Evolutionary conservation across 495 filamentous ascomycete genomes (phyloP), one percentile per base, ranked within the genome.

Genomic region (Annulohypoxylon maeteangense): DNA sequence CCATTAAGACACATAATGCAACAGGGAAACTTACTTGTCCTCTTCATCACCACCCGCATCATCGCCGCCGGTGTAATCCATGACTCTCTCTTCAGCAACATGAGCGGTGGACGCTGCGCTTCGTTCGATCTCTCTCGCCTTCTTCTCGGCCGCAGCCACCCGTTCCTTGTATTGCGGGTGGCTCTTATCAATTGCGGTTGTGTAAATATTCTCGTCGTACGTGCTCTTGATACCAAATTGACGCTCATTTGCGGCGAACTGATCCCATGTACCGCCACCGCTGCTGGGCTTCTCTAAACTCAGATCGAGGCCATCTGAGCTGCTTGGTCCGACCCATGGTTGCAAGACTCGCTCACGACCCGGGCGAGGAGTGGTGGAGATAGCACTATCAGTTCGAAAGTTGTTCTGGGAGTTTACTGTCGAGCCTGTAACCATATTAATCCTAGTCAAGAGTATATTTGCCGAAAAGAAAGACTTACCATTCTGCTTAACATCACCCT

Each of bases 191-290:
- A 99, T 93, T 8, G 86, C 82, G 18, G 95, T 98, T 8, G 96
- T 99, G 77, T 99, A 99, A 50, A 95, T 88, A 72, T 90, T 93
- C 78, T 98, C 96, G 71, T 98, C 90, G 76, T 97, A 98, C 70
- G 91, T 91, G 16, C 89, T 93, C 80, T 88, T 92, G 36, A 95
- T 79, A 7, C 95, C 95, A 76, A 97, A 98, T 3, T 92, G 88
- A 34, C 89, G 86, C 78, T 96, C 91, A 71, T 99, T 98, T 44
- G 85, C 88, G 74, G 92, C 91, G 73, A 99, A 99, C 77, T 99
- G 95, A 77, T 99, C 93, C 95, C 95, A 99, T 18, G 74, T 58
- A 56, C 84, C 87, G 7, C 36, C n/a, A 4, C 79, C 77, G 18
- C 77, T 72, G 1, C 71, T 63, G 34, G 83, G 71, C 31, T 82